Evolutionary conservation across 2,329 filamentous ascomycete species (phyloP).

Genomic region (Exserohilum rostratum): DNA sequence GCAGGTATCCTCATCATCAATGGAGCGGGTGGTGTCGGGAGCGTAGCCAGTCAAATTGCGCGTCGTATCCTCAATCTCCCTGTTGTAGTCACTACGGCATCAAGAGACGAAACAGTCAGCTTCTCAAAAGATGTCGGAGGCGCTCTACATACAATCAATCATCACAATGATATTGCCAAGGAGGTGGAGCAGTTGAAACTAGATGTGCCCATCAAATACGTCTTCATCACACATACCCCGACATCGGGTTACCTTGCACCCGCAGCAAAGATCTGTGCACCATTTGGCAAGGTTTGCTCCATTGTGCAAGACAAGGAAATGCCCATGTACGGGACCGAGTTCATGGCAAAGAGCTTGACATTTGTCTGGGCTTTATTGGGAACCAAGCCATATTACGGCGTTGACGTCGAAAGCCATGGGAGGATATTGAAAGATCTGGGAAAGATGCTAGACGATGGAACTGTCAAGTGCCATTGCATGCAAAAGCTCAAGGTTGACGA

Average conservation of each 20-base stretch:
- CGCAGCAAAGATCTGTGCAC: slow-evolving; percentile 6
- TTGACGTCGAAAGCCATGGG: slow-evolving; percentile 4
- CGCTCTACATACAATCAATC: slow-evolving; percentile 9
- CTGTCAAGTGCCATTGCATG: slow-evolving; percentile 7
- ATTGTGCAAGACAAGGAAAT: slow-evolving; percentile 12
- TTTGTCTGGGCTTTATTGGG: slow-evolving; percentile 8
- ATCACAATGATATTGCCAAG: slow-evolving; percentile 4
- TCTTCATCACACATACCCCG: slow-evolving; percentile 12
- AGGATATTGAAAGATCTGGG: slow-evolving; percentile 1
- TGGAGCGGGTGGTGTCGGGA: slow-evolving; percentile 10
- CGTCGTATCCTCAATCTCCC: slow-evolving; percentile 8
- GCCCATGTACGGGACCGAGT: slow-evolving; percentile 13
- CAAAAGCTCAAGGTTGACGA: slow-evolving; percentile 8
- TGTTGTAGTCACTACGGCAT: slow-evolving; percentile 11
- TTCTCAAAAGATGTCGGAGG: slow-evolving; percentile 10
- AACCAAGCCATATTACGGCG: slow-evolving; percentile 11
- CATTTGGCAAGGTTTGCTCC: slow-evolving; percentile 7
- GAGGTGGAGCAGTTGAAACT: slow-evolving; percentile 4
- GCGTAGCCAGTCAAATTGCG: slow-evolving; percentile 11
- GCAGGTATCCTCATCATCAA: slow-evolving; percentile 10
- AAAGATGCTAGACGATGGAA: slow-evolving; percentile 1
- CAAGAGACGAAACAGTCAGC: slow-evolving; percentile 8
- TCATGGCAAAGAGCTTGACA: slow-evolving; percentile 13
- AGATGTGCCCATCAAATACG: slow-evolving; percentile 7
- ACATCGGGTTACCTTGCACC: slow-evolving; percentile 6